Evolutionary conservation across 1,139 yeast species (phyloP), one percentile per base, ranked within the genome.

Genomic region (Taiozyma sp.): DNA sequence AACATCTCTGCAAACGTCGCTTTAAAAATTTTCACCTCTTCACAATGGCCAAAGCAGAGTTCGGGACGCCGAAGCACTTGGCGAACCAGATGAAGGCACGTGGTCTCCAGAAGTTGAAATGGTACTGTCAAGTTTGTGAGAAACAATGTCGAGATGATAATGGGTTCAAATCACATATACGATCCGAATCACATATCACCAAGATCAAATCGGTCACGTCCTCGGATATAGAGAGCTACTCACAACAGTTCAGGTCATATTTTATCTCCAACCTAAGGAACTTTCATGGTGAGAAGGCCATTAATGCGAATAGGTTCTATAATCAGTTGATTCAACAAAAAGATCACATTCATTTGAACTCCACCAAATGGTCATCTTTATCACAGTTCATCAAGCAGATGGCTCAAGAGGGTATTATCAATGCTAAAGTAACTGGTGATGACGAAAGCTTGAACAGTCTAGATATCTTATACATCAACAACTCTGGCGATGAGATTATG

Each of bases 111-210:
- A 84, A 88, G 63, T 78, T 95, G 48, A 78, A 81, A 57, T 93
- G 81, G 76, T 93, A 91, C 68, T 93, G 99, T 67, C 99, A 93
- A 67, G 78, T 89, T 3, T 93, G 99, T 63, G 80, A 78, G 63
- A 90, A 92, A 64, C 99, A 93, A 70, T 92, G 98, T 66, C 74
- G 98, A 50, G 99, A 95, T 66, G 93, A 88, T 57, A 93, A 93
- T 69, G 99, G 99, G 36, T 93, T 88, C 72, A 85, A 87, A 64
- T 87, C 93, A 65, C 99, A 93, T 67, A 75, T 85, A 22, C 76
- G 78, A 55, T 84, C 96, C 16, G 91, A 89, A 44, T 77, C 88
- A 1, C 99, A 93, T 66, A 70, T 79, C 47, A 78, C 80, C 30
- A 80, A 80, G 51, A 78, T 84, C 54, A 73, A 78, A 19, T 69